These are phyloP conservation scores for Guyanaporus albipodus DNA, from an alignment of 768 basidiomycete species.

Conservation along the genomic window DNA sequence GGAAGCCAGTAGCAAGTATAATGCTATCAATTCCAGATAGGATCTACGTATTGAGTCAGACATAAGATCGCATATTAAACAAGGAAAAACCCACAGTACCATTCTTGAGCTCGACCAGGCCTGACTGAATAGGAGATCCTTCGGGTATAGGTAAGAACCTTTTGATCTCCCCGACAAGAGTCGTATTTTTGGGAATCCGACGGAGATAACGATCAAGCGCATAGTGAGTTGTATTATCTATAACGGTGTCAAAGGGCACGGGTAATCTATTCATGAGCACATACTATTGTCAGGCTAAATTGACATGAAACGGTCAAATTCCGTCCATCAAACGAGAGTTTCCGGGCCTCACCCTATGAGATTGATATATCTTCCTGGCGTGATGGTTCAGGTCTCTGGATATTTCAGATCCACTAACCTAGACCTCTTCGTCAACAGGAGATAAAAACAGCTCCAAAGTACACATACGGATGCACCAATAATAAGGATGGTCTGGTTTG, in stretches of 20 bases:
- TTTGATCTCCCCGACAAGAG: constrained; percentile 11
- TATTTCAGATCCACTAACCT: constrained; percentile 9
- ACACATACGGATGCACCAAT: too few relatives aligned
- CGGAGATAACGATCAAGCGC: neutral
- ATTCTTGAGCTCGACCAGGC: constrained; percentile 12
- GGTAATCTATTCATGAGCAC: neutral
- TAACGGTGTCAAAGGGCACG: neutral
- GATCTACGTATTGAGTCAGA: neutral
- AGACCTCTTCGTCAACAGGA: too few relatives aligned
- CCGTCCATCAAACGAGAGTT: neutral
- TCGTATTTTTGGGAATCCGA: constrained; percentile 9
- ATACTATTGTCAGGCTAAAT: constrained; percentile 5
- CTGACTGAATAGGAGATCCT: constrained; percentile 8
- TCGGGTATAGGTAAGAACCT: constrained; percentile 5
- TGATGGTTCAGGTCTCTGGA: constrained; percentile 5
- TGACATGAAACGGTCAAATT: neutral
- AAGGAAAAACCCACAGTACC: constrained; percentile 2
- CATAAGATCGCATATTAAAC: too few relatives aligned
- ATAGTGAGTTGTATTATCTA: neutral
- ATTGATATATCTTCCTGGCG: neutral
- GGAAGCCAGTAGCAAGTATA: constrained; percentile 12
- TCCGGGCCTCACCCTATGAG: constrained; percentile 1
- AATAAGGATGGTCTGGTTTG: too few relatives aligned
- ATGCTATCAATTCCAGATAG: constrained; percentile 10
- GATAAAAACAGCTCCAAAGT: too few relatives aligned